These are phyloP conservation scores for Colletotrichum aenigma DNA, from an alignment of 2,329 filamentous ascomycete species.

Conservation along the genomic window DNA sequence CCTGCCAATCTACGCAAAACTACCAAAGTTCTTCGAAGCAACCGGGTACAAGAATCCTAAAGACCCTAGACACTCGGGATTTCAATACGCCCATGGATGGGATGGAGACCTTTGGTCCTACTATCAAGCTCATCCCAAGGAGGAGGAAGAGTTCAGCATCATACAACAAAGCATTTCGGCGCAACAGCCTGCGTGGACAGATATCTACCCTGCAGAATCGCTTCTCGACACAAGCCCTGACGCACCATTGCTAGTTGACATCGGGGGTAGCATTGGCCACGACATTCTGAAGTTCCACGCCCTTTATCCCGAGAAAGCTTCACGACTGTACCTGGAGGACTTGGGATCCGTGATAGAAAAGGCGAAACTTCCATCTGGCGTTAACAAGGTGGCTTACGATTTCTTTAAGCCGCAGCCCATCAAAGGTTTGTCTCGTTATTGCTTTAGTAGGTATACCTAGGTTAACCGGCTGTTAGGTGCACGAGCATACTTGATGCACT, in stretches of 20 bases:
- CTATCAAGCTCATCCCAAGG: background rate
- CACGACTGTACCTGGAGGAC: background rate
- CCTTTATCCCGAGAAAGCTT: background rate
- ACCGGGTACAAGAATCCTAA: background rate
- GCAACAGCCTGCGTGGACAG: background rate
- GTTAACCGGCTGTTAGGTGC: slow-evolving; percentile 23
- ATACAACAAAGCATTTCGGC: background rate
- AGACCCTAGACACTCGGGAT: background rate
- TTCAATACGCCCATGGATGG: background rate
- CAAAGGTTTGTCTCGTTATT: background rate
- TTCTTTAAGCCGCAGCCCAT: slow-evolving; percentile 42
- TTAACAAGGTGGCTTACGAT: slow-evolving; percentile 29
- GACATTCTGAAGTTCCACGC: background rate
- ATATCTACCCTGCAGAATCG: background rate
- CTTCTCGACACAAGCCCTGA: background rate
- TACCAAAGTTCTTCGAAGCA: background rate
- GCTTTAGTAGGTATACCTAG: rapidly evolving
- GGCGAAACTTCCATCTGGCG: background rate
- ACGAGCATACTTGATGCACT: slow-evolving; percentile 56
- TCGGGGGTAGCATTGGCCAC: background rate
- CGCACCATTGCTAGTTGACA: background rate
- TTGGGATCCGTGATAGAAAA: background rate
- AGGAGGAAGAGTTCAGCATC: background rate
- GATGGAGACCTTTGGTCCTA: background rate
- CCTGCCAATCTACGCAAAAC: background rate